Evolutionary conservation across 2,329 filamentous ascomycete species (phyloP).

Genomic region (Acrodontium crateriforme): DNA sequence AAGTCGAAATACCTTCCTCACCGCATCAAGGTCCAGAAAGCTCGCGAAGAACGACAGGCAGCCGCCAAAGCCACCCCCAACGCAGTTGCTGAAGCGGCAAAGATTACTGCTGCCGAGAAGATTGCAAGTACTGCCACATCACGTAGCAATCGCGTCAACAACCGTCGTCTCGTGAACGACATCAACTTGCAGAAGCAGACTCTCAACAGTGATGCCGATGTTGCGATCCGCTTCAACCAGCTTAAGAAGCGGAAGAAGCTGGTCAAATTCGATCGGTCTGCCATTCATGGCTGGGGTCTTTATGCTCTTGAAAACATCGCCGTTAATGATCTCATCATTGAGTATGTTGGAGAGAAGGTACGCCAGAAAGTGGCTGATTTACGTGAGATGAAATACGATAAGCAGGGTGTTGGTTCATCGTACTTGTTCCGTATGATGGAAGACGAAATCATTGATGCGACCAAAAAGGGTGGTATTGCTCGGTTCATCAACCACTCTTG

Average conservation of each 20-base stretch:
- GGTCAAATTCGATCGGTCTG: conserved; percentile 91
- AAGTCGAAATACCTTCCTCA: conserved; percentile 98
- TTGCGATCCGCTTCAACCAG: conserved; percentile 94
- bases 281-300: conserved; percentile 96
- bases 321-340: conserved; percentile 98
- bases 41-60: conserved; percentile 81
- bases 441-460: conserved; percentile 93
- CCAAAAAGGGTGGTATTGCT: conserved; percentile 95
- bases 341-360: conserved; percentile 96
- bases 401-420: conserved; percentile 91
- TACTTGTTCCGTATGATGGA: conserved; percentile 98
- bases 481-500: conserved; percentile 98
- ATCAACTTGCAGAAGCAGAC: conserved; percentile 86
- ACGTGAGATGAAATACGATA: conserved; percentile 79
- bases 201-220: conserved; percentile 59
- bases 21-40: conserved; percentile 89
- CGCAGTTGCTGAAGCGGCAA: conserved; percentile 53
- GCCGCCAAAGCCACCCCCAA: conserved; percentile 50
- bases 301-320: conserved; percentile 97
- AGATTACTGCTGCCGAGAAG: conserved; percentile 57
- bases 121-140: conserved; percentile 77
- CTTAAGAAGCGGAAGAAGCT: conserved; percentile 99
- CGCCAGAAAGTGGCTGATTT: conserved; percentile 96
- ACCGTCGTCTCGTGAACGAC: conserved; percentile 84
- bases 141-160: conserved; percentile 86